Conservation (phyloP, 1,284 basidiomycete species). For the Vanrija humicola region DNA sequence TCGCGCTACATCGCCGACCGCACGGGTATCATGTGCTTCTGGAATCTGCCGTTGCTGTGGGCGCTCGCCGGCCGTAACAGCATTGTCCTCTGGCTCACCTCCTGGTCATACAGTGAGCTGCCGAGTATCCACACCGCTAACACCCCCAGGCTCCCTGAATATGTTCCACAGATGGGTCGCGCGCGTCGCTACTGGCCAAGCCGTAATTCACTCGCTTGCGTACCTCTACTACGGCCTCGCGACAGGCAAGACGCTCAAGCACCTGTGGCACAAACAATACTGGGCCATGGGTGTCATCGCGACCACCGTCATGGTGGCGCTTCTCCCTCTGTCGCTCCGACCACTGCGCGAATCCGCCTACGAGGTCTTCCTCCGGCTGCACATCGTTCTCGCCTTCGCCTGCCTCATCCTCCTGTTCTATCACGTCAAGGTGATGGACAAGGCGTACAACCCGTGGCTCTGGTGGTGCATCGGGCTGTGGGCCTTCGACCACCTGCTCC, state of each 20-base stretch:
- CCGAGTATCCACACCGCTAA: background rate
- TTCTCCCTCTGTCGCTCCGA: constrained; percentile 17
- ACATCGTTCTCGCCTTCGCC: constrained; percentile 23
- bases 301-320: constrained; percentile 12
- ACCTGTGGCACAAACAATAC: constrained; percentile 1
- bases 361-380: constrained; percentile 25
- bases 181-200: constrained; percentile 14
- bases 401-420: constrained; percentile 18
- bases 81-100: constrained; percentile 25
- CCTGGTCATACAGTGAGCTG: constrained; percentile 18
- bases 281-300: constrained; percentile 16
- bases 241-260: background rate
- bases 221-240: constrained; percentile 8
- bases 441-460: constrained; percentile 16
- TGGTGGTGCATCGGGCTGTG: constrained; percentile 24
- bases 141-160: background rate
- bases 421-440: constrained; percentile 19
- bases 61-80: constrained; percentile 22
- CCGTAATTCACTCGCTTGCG: constrained; percentile 12
- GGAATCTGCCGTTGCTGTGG: constrained; percentile 23
- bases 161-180: constrained; percentile 28
- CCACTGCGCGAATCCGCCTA: constrained; percentile 17
- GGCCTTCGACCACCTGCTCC: constrained; percentile 5
- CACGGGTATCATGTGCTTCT: constrained; percentile 25
- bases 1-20: constrained; percentile 18